These are phyloP conservation scores for Kluyveromyces nonfermentans DNA, from an alignment of 805 yeast genomes.

Conservation along the genomic window DNA sequence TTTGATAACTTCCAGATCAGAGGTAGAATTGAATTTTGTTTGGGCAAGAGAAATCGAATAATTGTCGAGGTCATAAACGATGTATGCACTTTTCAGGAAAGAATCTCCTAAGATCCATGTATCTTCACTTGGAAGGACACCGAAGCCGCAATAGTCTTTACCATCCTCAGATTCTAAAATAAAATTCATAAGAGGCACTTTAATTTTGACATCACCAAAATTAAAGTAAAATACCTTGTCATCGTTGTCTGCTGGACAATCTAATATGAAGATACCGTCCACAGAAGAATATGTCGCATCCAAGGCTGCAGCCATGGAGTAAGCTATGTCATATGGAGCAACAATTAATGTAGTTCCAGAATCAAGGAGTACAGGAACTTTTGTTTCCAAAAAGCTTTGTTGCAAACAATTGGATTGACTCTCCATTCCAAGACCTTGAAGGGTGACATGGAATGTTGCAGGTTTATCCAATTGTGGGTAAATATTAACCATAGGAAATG, in stretches of 20 bases:
- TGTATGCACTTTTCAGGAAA: slow-evolving; percentile 42
- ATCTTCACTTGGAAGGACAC: slow-evolving; percentile 30
- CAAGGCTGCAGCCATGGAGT: slow-evolving; percentile 22
- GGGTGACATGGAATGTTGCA: slow-evolving; percentile 40
- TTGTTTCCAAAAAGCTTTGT: slow-evolving; percentile 16
- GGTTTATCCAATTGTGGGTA: slow-evolving; percentile 18
- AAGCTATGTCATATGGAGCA: slow-evolving; percentile 33
- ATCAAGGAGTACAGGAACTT: slow-evolving; percentile 39
- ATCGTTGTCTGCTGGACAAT: slow-evolving; percentile 30
- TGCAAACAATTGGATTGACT: slow-evolving; percentile 11
- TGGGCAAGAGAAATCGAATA: slow-evolving; percentile 38
- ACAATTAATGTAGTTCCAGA: slow-evolving; percentile 48
- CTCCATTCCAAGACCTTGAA: slow-evolving; percentile 32
- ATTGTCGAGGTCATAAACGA: slow-evolving; percentile 45
- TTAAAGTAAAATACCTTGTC: slow-evolving; percentile 30
- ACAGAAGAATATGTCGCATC: slow-evolving; percentile 30
- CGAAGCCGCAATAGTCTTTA: slow-evolving; percentile 36
- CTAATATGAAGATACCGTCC: slow-evolving; percentile 33
- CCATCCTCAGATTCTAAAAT: slow-evolving; percentile 19
- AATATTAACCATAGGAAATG: slow-evolving; percentile 43
- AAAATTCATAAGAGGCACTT: slow-evolving; percentile 37
- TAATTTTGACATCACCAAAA: slow-evolving; percentile 50
- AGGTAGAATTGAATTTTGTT: slow-evolving; percentile 23
- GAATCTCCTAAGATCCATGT: slow-evolving; percentile 42
- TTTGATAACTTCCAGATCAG: not conserved